Evolutionary conservation across 257 asterid genomes (phyloP), one percentile per base, ranked within the genome.

Genomic region (Solanum acaule): DNA sequence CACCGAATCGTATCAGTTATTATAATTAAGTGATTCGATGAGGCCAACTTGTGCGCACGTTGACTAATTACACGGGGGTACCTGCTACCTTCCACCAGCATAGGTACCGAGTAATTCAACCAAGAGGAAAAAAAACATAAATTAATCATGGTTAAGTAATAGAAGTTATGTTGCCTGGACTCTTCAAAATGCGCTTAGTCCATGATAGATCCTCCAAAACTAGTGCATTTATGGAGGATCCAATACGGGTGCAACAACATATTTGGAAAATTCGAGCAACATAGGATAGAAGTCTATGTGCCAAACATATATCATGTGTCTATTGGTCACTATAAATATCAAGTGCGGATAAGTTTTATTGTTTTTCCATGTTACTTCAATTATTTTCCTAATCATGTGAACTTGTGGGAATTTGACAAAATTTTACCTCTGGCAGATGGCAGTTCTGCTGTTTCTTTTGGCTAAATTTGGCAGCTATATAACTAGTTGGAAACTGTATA

Each of bases 381-480:
- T 38, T 68, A 31, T 49, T 46, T 44, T 86, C 8, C 34, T 25
- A 2, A n/a, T 35, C 23, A 65, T 38, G 87, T 63, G 35, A 4
- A 56, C 63, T 65, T 63, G n/a, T 20, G 79, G 33, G 4, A 86
- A 71, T 18, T 86, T 35, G 5, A 31, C 70, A 44, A 42, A 31
- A 0, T 15, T 86, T 38, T 90, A 87, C 73, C 33, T 86, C 33
- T 70, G 87, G 89, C 94, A 97, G 99, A 89, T 97, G 95, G 97
- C 98, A 85, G 94, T 94, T 91, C 8, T 95, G 76, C 93, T 96
- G 75, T 95, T 93, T 91, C 90, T 94, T 91, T 93, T 95, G 95
- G 99, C 98, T 86, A 89, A 95, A 88, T 95, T 94, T 90, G 99
- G 99, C 49, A 92, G 95, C 93, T 96, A 94, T 89, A 94, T 97